Base-by-base conservation (phyloP, 2,329 filamentous ascomycete genomes). In the Ophiostoma montium region DNA sequence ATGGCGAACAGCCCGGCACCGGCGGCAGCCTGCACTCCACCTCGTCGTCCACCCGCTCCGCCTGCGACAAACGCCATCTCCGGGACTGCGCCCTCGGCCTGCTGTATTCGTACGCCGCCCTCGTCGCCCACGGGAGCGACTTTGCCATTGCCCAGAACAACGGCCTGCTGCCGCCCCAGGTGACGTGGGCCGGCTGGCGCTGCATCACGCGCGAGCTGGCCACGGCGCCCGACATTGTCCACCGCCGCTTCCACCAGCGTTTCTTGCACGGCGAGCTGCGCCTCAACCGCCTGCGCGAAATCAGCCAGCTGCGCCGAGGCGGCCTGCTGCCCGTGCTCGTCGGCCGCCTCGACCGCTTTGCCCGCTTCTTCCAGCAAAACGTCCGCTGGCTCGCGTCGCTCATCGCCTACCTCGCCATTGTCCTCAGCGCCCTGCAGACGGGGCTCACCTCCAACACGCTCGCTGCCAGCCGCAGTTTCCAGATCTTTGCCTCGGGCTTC, bases 341-440 rank as follows among this genome's bases (percentile, higher is more conserved):
- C 32, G 56, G 52, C 3, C 61, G 57, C 3, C 50, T 60, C 11
- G 47, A 55, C 38, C 53, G 52, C 12, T 75, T 71, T 55, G 53
- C 57, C 3, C 57, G 58, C 18, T 69, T 72, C 50, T 66, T 72
- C 39, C 58, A 59, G 12, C 59, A 67, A 32, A 69, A 72, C 52
- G 64, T 72, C 19, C 59, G 60, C 16, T 65, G 58, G 63, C 53
- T 74, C 1, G 59, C 66, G 1, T 58, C 62, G 9, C 56, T 63
- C 1, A 63, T 66, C 3, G 65, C 65, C 3, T 74, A 68, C 53
- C 55, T 72, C 18, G 65, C 63, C 35, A 54, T 75, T 15, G 60
- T 72, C 16, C 59, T 75, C 31, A 67, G 67, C 3, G 70, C 70
- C 0, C 70, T 75, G 67, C 71, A 75, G 57, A 67, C 72, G 12